Evolutionary conservation across 352 stramenopile species (phyloP), one percentile per base, ranked within the genome.

Genomic region (Globisporangium alternatum): DNA sequence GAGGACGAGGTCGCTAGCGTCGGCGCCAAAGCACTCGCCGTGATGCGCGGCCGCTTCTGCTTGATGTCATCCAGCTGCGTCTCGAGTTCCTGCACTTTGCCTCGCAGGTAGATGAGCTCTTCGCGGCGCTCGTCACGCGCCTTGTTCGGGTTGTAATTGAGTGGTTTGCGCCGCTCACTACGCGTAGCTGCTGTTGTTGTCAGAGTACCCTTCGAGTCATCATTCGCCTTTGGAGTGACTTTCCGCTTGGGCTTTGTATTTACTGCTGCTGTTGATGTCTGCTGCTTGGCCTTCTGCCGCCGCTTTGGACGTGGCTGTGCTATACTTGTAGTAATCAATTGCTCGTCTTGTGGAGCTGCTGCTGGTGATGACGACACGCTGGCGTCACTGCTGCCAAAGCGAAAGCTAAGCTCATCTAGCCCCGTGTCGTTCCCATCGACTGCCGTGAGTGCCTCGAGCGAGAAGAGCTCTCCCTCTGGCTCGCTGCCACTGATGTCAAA

Each of bases 81-180:
- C 62, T 81, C 74, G 64, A 81, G 77, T 58, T 77, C 71, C 22
- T 22, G 19, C 30, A 81, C 74, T 37, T 68, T 79, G n/a, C 66
- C 60, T n/a, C 74, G 69, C n/a, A 81, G 62, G 37, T 81, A 81
- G 5, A 70, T 35, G 33, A 81, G 59, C 53, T 81, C 74, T 30
- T 77, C 60, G 30, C 72, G 75, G 59, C 74, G 74, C 35, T 76
- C 71, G 66, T 81, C 71, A 9, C 74, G 65, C 53, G 74, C 74
- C 39, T 81, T 81, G 69, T 81, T 81, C 22, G 74, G 62, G 54
- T 77, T 81, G 43, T 64, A 70, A 62, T 74, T 74, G 5, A 71
- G 77, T 52, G 75, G 65, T 67, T 68, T 37, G 22, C 31, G 22
- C 13, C 28, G 48, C 15, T 55, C 39, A 10, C 10, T 19, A 19